These are phyloP conservation scores for Brassica hybrid DNA, from an alignment of 441 rosid species.

Conservation along the genomic window DNA sequence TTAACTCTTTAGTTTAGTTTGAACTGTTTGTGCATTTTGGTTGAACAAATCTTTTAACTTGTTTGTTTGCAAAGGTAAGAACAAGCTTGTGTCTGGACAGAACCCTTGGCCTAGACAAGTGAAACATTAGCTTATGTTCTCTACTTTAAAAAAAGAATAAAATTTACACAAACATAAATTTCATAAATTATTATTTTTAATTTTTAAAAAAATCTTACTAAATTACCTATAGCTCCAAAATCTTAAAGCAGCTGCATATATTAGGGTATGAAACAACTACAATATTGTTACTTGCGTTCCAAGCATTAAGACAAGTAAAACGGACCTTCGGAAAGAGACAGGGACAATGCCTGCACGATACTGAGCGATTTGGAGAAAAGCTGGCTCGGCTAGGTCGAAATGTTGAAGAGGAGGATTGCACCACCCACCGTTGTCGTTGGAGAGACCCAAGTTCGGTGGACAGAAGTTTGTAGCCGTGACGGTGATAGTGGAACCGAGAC, in stretches of 20 bases:
- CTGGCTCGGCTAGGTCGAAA: conserved; percentile 93
- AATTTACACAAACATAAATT: no score
- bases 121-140: no score
- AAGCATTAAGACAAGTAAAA: background rate
- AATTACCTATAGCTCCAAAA: no score
- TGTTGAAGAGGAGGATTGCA: conserved; percentile 96
- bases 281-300: background rate
- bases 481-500: conserved; percentile 71
- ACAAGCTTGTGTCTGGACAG: no score
- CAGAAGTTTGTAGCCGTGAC: conserved; percentile 96
- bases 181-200: no score
- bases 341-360: conserved; percentile 94
- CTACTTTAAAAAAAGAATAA: no score
- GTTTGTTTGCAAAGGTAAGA: no score
- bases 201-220: no score
- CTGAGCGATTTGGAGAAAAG: conserved; percentile 87
- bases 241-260: no score
- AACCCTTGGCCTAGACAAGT: no score
- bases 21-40: no score
- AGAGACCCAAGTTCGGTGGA: conserved; percentile 73
- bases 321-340: conserved; percentile 76
- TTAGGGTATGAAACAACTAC: background rate
- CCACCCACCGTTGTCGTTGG: conserved; percentile 97
- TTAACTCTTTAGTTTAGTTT: background rate
- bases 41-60: no score